Evolutionary conservation across 306 rosid genomes (phyloP).

Genomic region (Amphicarpaea edgeworthii): DNA sequence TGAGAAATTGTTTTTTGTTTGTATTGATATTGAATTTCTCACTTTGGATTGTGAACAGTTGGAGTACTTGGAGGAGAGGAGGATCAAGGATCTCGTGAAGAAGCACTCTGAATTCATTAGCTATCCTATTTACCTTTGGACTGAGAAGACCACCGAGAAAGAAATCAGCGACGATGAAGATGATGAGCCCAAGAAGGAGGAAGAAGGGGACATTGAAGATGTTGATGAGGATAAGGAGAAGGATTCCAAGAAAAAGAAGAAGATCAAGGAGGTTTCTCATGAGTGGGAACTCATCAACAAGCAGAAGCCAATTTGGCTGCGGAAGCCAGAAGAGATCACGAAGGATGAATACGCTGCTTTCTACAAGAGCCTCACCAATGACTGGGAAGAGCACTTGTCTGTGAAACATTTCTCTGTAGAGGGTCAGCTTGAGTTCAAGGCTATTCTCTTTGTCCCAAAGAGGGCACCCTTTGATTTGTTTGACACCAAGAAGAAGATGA

Average conservation of each 20-base stretch:
- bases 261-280: constrained; percentile 72
- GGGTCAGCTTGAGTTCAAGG: constrained; percentile 82
- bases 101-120: constrained; percentile 78
- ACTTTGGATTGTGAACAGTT: constrained; percentile 43
- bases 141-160: constrained; percentile 74
- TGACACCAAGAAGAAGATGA: constrained; percentile 76
- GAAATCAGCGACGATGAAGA: constrained; percentile 80
- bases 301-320: constrained; percentile 82
- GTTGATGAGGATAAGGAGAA: constrained; percentile 67
- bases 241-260: constrained; percentile 66
- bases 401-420: constrained; percentile 79
- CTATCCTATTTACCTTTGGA: constrained; percentile 74
- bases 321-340: constrained; percentile 77
- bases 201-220: constrained; percentile 69
- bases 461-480: constrained; percentile 80
- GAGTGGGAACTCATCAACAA: constrained; percentile 81
- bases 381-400: constrained; percentile 80
- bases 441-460: constrained; percentile 69
- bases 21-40: not conserved
- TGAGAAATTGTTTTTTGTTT: not conserved
- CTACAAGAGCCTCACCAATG: constrained; percentile 79
- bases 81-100: constrained; percentile 78
- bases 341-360: constrained; percentile 76
- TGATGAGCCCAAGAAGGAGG: constrained; percentile 71
- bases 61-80: constrained; percentile 78